Base-by-base conservation (phyloP, 2,329 filamentous ascomycete genomes). In the Exophiala aquamarina region DNA sequence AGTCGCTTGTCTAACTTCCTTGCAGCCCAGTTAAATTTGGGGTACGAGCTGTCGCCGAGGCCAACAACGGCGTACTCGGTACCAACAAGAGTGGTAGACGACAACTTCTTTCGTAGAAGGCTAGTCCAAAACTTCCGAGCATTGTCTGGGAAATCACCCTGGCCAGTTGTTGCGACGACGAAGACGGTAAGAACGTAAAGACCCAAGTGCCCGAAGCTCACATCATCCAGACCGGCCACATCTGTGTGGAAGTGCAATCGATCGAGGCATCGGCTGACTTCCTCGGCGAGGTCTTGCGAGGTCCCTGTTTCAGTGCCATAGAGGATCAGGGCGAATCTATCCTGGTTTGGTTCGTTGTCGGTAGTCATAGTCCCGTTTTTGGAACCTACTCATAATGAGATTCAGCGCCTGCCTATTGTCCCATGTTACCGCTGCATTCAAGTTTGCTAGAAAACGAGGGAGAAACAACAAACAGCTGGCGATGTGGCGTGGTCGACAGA, bases 261-360 rank as follows among this genome's bases (percentile, higher is more conserved):
- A 69, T 92, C 83, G 28, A 83, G 79, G 55, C 88, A 69, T 32
- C 83, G 77, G 31, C 85, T 88, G 52, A 97, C 73, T 65, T 96
- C 89, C 61, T 89, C 84, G 15, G 93, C 92, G 54, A 92, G 81
- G 68, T 97, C 92, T 68, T 95, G 88, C 44, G 89, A 86, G 63
- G 93, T 96, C 47, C 93, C 93, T 17, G 91, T 97, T 72, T 98
- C 93, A 31, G 92, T 94, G 45, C 89, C 93, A 70, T 95, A 98
- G 26, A 95, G 77, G 48, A 98, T 77, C 57, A 95, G 79, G 41
- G 78, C 81, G 33, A 71, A 55, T 31, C 54, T 47, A 35, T 19
- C 14, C 14, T 37, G 14, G 10, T 20, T 15, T 37, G 18, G 35
- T 19, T 20, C 35, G 10, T 37, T 37, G 15, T 37, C 35, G 4